phyloP scores from a whole-genome alignment of 2,329 filamentous ascomycete genomes.

The Mycosphaerella arachidis region DNA sequence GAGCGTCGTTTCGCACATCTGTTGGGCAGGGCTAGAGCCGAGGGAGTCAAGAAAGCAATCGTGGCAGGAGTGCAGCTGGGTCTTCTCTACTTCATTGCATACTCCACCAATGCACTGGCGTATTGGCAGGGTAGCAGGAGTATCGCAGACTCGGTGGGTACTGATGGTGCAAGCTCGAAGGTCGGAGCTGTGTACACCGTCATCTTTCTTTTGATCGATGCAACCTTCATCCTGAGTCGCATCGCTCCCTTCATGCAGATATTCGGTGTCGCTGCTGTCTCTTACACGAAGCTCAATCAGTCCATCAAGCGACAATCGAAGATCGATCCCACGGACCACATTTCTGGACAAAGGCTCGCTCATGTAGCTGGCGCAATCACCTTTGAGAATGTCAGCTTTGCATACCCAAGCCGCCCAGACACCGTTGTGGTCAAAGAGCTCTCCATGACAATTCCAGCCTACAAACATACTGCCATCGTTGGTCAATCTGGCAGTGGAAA shows the following conservation, averaged over 20 bases:
- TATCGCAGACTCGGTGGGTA: constrained; percentile 43
- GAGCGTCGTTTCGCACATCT: constrained; percentile 56
- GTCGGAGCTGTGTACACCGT: constrained; percentile 52
- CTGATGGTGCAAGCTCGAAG: constrained; percentile 1
- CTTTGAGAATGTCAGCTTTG: constrained; percentile 39
- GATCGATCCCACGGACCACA: constrained; percentile 36
- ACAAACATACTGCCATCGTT: constrained; percentile 39
- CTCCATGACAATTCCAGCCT: constrained; percentile 34
- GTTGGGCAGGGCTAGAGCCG: constrained; percentile 47
- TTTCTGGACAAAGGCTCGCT: constrained; percentile 5
- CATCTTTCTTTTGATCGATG: constrained; percentile 53
- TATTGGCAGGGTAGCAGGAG: constrained; percentile 63
- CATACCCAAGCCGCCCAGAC: constrained; percentile 40
- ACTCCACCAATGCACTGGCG: constrained; percentile 61
- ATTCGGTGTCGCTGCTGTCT: constrained; percentile 47
- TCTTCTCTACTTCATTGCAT: constrained; percentile 63
- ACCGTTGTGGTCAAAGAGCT: constrained; percentile 37
- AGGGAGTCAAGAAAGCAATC: constrained; percentile 56
- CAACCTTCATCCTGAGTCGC: constrained; percentile 44
- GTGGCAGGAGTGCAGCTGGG: constrained; percentile 57
- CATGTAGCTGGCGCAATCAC: constrained; percentile 24
- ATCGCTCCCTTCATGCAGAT: constrained; percentile 48
- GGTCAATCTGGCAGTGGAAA: constrained; percentile 42
- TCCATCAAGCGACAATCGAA: constrained; percentile 51
- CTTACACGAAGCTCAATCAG: constrained; percentile 55